Percentiles rank a stretch among this genome's conserved stretches.
These are phyloP conservation scores for Cephaloascus fragrans DNA, from an alignment of 805 yeast genomes.

Conservation along the genomic window DNA sequence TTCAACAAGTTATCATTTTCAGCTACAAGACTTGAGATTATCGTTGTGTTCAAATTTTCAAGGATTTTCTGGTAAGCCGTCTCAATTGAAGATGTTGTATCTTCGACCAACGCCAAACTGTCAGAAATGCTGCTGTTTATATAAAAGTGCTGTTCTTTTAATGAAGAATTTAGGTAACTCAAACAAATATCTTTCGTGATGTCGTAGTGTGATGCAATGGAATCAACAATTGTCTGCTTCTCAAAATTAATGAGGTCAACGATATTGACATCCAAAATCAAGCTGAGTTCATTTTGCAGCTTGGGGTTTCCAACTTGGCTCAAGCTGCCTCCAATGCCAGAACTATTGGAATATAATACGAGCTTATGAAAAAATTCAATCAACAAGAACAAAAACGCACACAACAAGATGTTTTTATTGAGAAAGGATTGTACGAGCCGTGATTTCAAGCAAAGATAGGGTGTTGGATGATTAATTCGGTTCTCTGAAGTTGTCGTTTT, in stretches of 20 bases:
- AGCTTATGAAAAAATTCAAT: neutral
- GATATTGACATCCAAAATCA: neutral
- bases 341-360: neutral
- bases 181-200: neutral
- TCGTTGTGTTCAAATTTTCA: neutral
- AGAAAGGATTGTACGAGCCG: conserved; percentile 9
- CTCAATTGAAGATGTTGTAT: neutral
- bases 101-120: neutral
- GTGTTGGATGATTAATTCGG: conserved; percentile 9
- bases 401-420: conserved; percentile 2
- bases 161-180: neutral
- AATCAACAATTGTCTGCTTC: neutral
- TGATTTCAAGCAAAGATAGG: conserved; percentile 13
- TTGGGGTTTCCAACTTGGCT: too few relatives aligned
- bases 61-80: neutral
- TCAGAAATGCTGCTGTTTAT: neutral
- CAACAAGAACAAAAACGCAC: neutral
- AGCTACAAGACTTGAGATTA: neutral
- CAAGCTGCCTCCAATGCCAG: too few relatives aligned
- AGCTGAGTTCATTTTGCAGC: too few relatives aligned
- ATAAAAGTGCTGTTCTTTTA: neutral
- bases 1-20: neutral
- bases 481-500: conserved; percentile 10
- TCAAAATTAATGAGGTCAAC: neutral
- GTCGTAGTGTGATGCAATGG: neutral